Base-by-base conservation (phyloP, 768 basidiomycete species). In the Kwoniella europaea region DNA sequence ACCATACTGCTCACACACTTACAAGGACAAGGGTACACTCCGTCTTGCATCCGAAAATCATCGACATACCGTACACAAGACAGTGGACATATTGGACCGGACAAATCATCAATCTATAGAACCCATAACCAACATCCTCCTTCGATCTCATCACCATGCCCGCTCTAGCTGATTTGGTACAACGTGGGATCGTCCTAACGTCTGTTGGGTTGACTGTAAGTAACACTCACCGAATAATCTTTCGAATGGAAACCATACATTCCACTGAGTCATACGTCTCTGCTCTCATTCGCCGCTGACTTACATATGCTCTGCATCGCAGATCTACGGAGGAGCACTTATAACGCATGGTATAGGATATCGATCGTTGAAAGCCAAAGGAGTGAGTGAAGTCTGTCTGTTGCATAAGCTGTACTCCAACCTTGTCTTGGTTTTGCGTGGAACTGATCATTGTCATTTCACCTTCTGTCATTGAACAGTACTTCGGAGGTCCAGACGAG, bases 121-220 rank as follows among this genome's bases (percentile, higher is more conserved):
- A n/a, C 54, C n/a, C 20, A 12, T 9, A 55, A 13, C n/a, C 24
- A 55, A n/a, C 12, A 1, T 55, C 54, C 10, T n/a, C 50, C 20
- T 20, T 52, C 20, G 50, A 52, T 52, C 12, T n/a, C 9, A 44
- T 4, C 54, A 72, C 54, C 27, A 60, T 66, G 54, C 65, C 66
- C 18, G 68, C 71, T 24, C 20, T 72, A 6, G 61, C 71, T 27
- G 71, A 72, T 59, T 24, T 72, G 4, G 44, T 72, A 10, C 71
- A 72, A 68, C 22, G 71, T 18, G 20, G 50, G 13, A 63, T 68
- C 35, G 71, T 72, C 63, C 50, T 72, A n/a, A 72, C 71, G 4
- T 72, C 71, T 15, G 71, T 72, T 16, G 71, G 66, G 44, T 24
- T 67, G 20, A 68, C 66, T 27, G 71, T 72, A 18, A 65, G 71